These are phyloP conservation scores for Protomyces inouyei DNA, from an alignment of 1,139 yeast genomes.

Conservation along the genomic window DNA sequence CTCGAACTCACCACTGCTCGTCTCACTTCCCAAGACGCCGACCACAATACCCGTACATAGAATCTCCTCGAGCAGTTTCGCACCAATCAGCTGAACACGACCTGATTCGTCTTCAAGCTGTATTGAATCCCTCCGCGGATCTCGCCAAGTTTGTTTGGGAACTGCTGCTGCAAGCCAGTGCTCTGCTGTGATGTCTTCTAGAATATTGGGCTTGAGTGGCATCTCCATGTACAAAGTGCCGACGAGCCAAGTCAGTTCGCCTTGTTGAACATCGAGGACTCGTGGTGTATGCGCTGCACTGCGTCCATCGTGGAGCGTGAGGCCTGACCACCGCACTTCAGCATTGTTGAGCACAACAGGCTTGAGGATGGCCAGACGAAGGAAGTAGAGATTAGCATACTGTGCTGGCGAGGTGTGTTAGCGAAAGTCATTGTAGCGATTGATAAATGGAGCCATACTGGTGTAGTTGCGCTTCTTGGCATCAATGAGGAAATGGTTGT, in stretches of 20 bases:
- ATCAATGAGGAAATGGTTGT: slow-evolving; percentile 13
- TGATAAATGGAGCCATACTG: neutral
- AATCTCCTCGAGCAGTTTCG: slow-evolving; percentile 48
- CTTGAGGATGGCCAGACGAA: slow-evolving; percentile 54
- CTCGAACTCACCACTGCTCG: slow-evolving; percentile 76
- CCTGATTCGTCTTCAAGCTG: slow-evolving; percentile 94
- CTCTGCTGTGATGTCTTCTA: slow-evolving; percentile 64
- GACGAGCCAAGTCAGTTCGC: slow-evolving; percentile 76
- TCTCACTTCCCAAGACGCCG: slow-evolving; percentile 81
- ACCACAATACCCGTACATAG: slow-evolving; percentile 84
- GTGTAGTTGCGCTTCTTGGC: slow-evolving; percentile 6
- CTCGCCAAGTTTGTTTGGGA: slow-evolving; percentile 35
- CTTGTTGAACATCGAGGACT: slow-evolving; percentile 68
- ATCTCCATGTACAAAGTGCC: slow-evolving; percentile 86
- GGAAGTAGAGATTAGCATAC: slow-evolving; percentile 67
- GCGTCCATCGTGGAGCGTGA: slow-evolving; percentile 27
- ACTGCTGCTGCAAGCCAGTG: slow-evolving; percentile 21
- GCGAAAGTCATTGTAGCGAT: slow-evolving; percentile 48
- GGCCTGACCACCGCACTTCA: slow-evolving; percentile 45
- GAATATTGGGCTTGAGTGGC: slow-evolving; percentile 75
- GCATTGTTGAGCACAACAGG: slow-evolving; percentile 53
- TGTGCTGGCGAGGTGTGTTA: slow-evolving; percentile 45
- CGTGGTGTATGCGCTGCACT: slow-evolving; percentile 49
- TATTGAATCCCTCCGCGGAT: slow-evolving; percentile 54
- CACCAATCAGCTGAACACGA: slow-evolving; percentile 69